Conservation (phyloP, 192 early-diverging fungal species). For the Spizellomyces punctatus region DNA sequence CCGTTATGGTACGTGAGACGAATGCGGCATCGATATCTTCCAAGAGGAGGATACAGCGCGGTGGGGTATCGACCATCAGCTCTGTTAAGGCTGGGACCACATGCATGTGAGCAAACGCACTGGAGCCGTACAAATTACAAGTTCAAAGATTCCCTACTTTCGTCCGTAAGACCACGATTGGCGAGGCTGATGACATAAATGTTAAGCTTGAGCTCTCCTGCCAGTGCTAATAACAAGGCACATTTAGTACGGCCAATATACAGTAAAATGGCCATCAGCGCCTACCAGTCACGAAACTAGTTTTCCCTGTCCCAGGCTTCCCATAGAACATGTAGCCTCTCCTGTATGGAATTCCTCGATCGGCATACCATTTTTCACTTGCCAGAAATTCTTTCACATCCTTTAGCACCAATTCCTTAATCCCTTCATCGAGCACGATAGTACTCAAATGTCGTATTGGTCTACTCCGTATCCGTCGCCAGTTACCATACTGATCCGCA, state of each 20-base stretch:
- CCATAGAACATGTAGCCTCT: slow-evolving; percentile 71
- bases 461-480: slow-evolving; percentile 55
- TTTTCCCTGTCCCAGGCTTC: slow-evolving; percentile 73
- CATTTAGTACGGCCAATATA: background rate
- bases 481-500: slow-evolving; percentile 71
- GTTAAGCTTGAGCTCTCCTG: slow-evolving; percentile 73
- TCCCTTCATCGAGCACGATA: slow-evolving; percentile 43
- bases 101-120: slow-evolving; percentile 41
- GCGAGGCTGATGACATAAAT: slow-evolving; percentile 73
- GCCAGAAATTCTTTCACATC: slow-evolving; percentile 49
- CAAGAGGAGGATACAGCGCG: slow-evolving; percentile 65
- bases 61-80: slow-evolving; percentile 47
- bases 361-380: slow-evolving; percentile 50
- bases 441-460: slow-evolving; percentile 50
- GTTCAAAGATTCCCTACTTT: slow-evolving; percentile 36
- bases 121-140: slow-evolving; percentile 16
- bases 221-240: slow-evolving; percentile 55
- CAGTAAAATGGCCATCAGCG: background rate
- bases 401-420: slow-evolving; percentile 28
- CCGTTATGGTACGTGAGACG: slow-evolving; percentile 42
- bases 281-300: slow-evolving; percentile 53
- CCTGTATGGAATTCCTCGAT: slow-evolving; percentile 66
- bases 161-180: slow-evolving; percentile 67
- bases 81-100: slow-evolving; percentile 39
- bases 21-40: slow-evolving; percentile 81